A percentile compares a stretch with the other conserved stretches of the same genome.
Conservation (phyloP, 208 protist genomes). For the Spironucleus salmonicida region DNA sequence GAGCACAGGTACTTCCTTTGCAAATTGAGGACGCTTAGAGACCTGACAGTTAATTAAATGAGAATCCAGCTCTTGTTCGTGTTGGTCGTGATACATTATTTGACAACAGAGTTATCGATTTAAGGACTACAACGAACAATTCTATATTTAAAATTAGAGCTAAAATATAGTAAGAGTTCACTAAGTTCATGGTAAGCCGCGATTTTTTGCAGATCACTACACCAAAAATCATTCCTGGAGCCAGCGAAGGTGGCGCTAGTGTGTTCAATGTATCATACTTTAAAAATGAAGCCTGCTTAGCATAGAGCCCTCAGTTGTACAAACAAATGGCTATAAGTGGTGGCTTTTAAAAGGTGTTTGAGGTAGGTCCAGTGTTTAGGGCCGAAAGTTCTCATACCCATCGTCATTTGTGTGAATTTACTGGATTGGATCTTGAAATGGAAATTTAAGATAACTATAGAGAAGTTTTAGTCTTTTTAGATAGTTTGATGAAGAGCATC, state of each 20-base stretch:
- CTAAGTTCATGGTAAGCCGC: constrained; percentile 68
- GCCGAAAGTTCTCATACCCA: constrained; percentile 96
- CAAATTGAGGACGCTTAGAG: constrained; percentile 30
- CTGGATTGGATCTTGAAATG: constrained; percentile 98
- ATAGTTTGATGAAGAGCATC: constrained; percentile 81
- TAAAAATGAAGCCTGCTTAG: constrained; percentile 67
- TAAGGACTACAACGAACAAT: constrained; percentile 72
- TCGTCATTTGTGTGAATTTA: constrained; percentile 97
- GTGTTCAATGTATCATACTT: constrained; percentile 68
- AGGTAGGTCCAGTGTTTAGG: constrained; percentile 77
- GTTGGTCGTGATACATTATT: constrained; percentile 67
- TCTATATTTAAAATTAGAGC: constrained; percentile 85
- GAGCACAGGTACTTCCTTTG: not conserved
- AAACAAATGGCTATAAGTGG: constrained; percentile 96
- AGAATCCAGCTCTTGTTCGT: not conserved
- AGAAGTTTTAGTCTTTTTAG: constrained; percentile 83
- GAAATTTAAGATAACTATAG: constrained; percentile 95
- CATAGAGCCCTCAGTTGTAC: constrained; percentile 97
- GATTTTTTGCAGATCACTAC: constrained; percentile 94
- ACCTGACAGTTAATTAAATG: not conserved
- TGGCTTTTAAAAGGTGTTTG: constrained; percentile 69
- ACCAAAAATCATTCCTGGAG: constrained; percentile 90
- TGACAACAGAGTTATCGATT: constrained; percentile 82
- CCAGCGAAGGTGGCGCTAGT: constrained; percentile 76
- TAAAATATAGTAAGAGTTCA: constrained; percentile 72